Conservation (phyloP, 495 filamentous ascomycete genomes). For the Aspergillus indologenus region DNA sequence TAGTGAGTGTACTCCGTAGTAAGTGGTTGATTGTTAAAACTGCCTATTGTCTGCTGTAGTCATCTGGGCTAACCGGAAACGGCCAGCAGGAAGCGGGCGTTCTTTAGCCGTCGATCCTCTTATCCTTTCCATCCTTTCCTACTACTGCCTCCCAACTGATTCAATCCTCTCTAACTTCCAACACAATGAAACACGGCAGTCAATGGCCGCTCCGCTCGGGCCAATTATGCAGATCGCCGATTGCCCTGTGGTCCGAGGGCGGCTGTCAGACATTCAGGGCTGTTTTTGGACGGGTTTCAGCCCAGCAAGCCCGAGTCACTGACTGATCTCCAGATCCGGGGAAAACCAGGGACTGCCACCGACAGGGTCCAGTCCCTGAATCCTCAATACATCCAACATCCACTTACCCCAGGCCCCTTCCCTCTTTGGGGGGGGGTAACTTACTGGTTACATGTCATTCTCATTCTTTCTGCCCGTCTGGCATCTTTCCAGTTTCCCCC, state of each 20-base stretch:
- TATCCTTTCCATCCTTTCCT: too few relatives aligned
- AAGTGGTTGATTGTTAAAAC: too few relatives aligned
- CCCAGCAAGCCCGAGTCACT: neutral
- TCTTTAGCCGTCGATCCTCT: neutral
- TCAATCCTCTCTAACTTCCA: too few relatives aligned
- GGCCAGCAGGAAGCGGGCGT: neutral
- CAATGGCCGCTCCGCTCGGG: neutral
- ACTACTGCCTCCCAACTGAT: too few relatives aligned
- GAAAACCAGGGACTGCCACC: neutral
- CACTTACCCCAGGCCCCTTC: neutral
- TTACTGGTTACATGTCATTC: neutral
- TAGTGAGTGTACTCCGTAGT: too few relatives aligned
- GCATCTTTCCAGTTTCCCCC: neutral
- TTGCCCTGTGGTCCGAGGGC: neutral
- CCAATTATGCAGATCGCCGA: neutral
- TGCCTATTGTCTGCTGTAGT: too few relatives aligned
- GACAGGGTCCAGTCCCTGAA: neutral
- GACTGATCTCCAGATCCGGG: neutral
- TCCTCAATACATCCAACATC: neutral
- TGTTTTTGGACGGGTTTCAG: neutral
- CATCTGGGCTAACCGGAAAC: neutral
- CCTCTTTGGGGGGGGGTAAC: neutral
- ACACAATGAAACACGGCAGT: neutral
- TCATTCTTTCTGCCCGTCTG: neutral
- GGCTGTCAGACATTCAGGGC: neutral